These are phyloP conservation scores for Agarophyton chilense DNA, from an alignment of 23 red algal genomes.

Conservation along the genomic window DNA sequence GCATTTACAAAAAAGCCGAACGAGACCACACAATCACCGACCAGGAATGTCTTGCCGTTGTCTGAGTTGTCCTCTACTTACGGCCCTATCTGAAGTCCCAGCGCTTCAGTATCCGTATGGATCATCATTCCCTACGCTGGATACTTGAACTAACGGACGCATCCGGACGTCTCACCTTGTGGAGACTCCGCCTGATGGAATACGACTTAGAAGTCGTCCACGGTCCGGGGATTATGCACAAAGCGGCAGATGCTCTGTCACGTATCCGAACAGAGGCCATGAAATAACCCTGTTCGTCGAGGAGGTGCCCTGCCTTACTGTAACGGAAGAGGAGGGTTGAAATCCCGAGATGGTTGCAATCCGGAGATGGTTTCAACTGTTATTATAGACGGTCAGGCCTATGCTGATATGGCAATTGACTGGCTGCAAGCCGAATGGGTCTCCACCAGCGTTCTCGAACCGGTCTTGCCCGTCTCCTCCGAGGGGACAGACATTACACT, in stretches of 20 bases:
- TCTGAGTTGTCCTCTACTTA: slow-evolving; percentile 23
- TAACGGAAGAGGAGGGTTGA: neutral
- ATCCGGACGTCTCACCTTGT: neutral
- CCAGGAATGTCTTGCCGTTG: neutral
- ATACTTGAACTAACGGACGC: slow-evolving; percentile 23
- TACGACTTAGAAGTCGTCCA: slow-evolving; percentile 30
- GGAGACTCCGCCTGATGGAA: slow-evolving; percentile 31
- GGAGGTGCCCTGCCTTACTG: neutral
- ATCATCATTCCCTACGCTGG: slow-evolving; percentile 18
- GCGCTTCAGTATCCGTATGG: neutral
- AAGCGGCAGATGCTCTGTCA: slow-evolving; percentile 21
- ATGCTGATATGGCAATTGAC: too few relatives aligned
- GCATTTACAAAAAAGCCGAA: neutral
- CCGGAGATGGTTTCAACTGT: too few relatives aligned
- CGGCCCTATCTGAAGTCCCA: slow-evolving; percentile 11
- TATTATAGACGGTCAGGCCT: neutral
- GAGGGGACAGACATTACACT: neutral
- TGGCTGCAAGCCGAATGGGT: too few relatives aligned
- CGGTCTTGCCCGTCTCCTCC: neutral
- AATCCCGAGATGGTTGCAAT: neutral
- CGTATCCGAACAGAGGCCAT: slow-evolving; percentile 5
- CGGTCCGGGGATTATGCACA: slow-evolving; percentile 32
- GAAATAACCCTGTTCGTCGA: slow-evolving; percentile 7
- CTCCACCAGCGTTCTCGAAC: too few relatives aligned
- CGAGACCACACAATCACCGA: slow-evolving; percentile 10